These are phyloP conservation scores for Torulaspora quercuum DNA, from an alignment of 805 yeast species.

Conservation along the genomic window DNA sequence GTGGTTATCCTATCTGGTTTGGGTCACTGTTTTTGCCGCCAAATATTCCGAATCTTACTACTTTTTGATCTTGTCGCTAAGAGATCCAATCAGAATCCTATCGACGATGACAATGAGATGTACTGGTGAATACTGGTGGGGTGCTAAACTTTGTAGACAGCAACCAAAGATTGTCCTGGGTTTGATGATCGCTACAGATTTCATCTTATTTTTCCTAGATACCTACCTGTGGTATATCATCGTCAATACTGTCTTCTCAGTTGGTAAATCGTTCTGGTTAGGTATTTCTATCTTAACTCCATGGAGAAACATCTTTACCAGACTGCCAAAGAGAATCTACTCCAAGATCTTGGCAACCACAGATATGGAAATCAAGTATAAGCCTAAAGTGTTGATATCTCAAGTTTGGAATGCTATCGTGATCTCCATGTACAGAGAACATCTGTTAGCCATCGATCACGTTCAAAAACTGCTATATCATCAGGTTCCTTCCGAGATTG, in stretches of 20 bases:
- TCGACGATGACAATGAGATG: slow-evolving; percentile 88
- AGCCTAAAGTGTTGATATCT: slow-evolving; percentile 95
- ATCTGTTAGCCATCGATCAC: slow-evolving; percentile 94
- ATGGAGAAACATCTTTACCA: slow-evolving; percentile 97
- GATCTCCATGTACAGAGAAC: slow-evolving; percentile 99
- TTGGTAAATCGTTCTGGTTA: slow-evolving; percentile 95
- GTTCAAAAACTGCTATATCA: slow-evolving; percentile 96
- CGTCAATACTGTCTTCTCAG: slow-evolving; percentile 90
- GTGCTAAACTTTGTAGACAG: slow-evolving; percentile 67
- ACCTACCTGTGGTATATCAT: slow-evolving; percentile 98
- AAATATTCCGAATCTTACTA: slow-evolving; percentile 87
- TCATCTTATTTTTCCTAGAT: slow-evolving; percentile 96
- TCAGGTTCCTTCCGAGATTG: slow-evolving; percentile 97
- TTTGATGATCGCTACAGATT: slow-evolving; percentile 87
- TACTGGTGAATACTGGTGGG: slow-evolving; percentile 89
- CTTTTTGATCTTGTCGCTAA: slow-evolving; percentile 81
- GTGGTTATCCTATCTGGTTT: slow-evolving; percentile 92
- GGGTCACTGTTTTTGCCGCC: slow-evolving; percentile 87
- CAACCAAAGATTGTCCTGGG: slow-evolving; percentile 90
- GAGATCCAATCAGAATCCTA: slow-evolving; percentile 92
- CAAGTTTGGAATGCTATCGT: slow-evolving; percentile 99
- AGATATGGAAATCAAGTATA: slow-evolving; percentile 98
- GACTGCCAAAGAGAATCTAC: slow-evolving; percentile 98
- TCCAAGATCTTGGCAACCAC: slow-evolving; percentile 96
- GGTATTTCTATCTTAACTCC: slow-evolving; percentile 99